Conservation (phyloP, 2,329 filamentous ascomycete species). For the Teratosphaeriaceae sp. region DNA sequence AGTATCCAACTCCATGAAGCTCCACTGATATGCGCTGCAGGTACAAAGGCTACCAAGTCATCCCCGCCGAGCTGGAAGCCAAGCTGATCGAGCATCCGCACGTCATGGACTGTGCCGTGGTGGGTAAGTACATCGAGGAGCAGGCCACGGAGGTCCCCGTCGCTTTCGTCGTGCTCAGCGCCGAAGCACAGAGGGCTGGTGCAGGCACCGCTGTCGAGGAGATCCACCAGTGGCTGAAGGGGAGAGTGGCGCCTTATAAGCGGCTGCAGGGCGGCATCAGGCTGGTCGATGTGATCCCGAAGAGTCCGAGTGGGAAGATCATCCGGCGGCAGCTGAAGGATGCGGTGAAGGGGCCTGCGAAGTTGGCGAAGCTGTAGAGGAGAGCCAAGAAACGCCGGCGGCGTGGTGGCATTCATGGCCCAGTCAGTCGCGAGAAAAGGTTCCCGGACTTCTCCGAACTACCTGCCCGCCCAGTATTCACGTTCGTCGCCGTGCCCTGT, state of each 20-base stretch:
- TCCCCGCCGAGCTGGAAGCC: slow-evolving; percentile 42
- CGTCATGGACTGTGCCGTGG: slow-evolving; percentile 38
- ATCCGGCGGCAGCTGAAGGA: slow-evolving; percentile 40
- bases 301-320: slow-evolving; percentile 42
- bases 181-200: slow-evolving; percentile 24
- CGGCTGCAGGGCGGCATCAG: slow-evolving; percentile 39
- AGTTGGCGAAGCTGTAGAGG: slow-evolving; percentile 33
- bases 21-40: no score
- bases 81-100: slow-evolving; percentile 35
- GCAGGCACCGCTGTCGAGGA: slow-evolving; percentile 29
- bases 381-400: no score
- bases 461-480: no score
- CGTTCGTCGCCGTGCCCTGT: slow-evolving; percentile 9
- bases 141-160: slow-evolving; percentile 39
- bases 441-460: no score
- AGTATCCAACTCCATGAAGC: neutral
- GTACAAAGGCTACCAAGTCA: slow-evolving; percentile 35
- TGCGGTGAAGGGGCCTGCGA: slow-evolving; percentile 28
- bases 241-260: slow-evolving; percentile 39
- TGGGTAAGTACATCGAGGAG: slow-evolving; percentile 38
- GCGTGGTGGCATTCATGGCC: no score
- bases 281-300: slow-evolving; percentile 40
- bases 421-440: no score
- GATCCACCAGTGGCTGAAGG: slow-evolving; percentile 34
- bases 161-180: slow-evolving; percentile 34